Evolutionary conservation across 768 basidiomycete genomes (phyloP).

Genomic region (Kwoniella bestiolae): DNA sequence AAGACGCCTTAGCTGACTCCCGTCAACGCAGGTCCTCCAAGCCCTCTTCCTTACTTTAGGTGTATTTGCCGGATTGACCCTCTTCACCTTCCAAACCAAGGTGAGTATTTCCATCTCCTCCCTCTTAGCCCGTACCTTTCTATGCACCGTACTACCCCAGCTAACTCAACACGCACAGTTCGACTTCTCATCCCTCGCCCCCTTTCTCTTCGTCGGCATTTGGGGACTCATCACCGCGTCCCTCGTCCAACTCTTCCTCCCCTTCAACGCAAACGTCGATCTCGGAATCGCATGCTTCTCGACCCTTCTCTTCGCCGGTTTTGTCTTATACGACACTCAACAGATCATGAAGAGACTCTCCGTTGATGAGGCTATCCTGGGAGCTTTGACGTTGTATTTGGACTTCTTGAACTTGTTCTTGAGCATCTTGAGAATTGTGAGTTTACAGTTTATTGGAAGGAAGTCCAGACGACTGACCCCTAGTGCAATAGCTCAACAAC

Average conservation of each 20-base stretch:
- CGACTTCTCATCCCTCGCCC: slow-evolving; percentile 90
- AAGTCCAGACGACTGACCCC: neutral
- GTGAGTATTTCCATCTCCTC: slow-evolving; percentile 59
- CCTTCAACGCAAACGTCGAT: slow-evolving; percentile 80
- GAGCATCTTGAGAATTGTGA: slow-evolving; percentile 55
- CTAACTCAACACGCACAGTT: too few relatives aligned
- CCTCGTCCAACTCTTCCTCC: slow-evolving; percentile 81
- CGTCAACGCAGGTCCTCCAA: slow-evolving; percentile 69
- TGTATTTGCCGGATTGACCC: slow-evolving; percentile 87
- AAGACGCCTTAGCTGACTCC: neutral
- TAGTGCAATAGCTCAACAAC: slow-evolving; percentile 41
- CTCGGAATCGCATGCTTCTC: slow-evolving; percentile 77
- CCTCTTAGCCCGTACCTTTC: neutral
- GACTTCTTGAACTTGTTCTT: slow-evolving; percentile 68
- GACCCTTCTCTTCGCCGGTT: slow-evolving; percentile 83
- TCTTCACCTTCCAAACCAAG: slow-evolving; percentile 95
- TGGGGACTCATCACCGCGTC: slow-evolving; percentile 80
- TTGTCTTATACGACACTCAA: slow-evolving; percentile 71
- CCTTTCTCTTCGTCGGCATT: slow-evolving; percentile 84
- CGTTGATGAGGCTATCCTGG: slow-evolving; percentile 92
- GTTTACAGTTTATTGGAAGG: slow-evolving; percentile 14
- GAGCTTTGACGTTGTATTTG: slow-evolving; percentile 88
- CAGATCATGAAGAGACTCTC: slow-evolving; percentile 83
- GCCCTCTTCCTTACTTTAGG: slow-evolving; percentile 90
- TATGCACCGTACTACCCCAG: too few relatives aligned